Evolutionary conservation across 1,139 yeast genomes (phyloP).

Genomic region (Taphrina wiesneri): DNA sequence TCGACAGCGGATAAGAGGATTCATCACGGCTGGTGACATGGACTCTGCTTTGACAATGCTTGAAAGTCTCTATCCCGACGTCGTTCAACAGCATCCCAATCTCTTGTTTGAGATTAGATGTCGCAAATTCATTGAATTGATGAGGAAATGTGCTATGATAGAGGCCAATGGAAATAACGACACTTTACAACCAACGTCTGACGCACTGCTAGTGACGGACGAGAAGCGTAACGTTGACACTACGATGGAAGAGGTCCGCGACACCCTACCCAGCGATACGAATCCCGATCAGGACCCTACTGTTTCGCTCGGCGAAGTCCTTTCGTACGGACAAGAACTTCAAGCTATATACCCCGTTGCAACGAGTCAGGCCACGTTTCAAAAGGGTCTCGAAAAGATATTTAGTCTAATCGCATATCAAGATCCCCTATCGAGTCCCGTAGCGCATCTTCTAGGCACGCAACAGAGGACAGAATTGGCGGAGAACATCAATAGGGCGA

Average conservation of each 20-base stretch:
- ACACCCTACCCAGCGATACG: background rate
- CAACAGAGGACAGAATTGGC: slow-evolving; percentile 48
- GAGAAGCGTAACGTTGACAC: background rate
- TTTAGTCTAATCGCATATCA: slow-evolving; percentile 58
- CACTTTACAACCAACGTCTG: background rate
- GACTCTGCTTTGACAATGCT: slow-evolving; percentile 53
- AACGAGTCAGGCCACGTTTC: slow-evolving; percentile 44
- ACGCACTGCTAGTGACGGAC: background rate
- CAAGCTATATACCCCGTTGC: slow-evolving; percentile 46
- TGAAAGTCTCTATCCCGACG: slow-evolving; percentile 51
- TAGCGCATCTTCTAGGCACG: slow-evolving; percentile 48
- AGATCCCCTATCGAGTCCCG: slow-evolving; percentile 49
- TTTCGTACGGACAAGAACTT: slow-evolving; percentile 54
- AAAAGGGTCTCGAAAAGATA: slow-evolving; percentile 48
- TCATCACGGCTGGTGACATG: slow-evolving; percentile 54
- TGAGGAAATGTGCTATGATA: slow-evolving; percentile 42
- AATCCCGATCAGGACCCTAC: slow-evolving; percentile 21
- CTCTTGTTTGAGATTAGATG: slow-evolving; percentile 59
- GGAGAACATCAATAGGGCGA: slow-evolving; percentile 52
- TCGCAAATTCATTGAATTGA: slow-evolving; percentile 54
- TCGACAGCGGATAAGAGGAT: slow-evolving; percentile 57
- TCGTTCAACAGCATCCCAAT: slow-evolving; percentile 50
- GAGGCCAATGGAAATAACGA: slow-evolving; percentile 26
- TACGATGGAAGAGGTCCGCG: slow-evolving; percentile 29
- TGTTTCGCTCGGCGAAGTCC: slow-evolving; percentile 47